Evolutionary conservation across 1,139 yeast species (phyloP).

Genomic region (Pichia inconspicua): DNA sequence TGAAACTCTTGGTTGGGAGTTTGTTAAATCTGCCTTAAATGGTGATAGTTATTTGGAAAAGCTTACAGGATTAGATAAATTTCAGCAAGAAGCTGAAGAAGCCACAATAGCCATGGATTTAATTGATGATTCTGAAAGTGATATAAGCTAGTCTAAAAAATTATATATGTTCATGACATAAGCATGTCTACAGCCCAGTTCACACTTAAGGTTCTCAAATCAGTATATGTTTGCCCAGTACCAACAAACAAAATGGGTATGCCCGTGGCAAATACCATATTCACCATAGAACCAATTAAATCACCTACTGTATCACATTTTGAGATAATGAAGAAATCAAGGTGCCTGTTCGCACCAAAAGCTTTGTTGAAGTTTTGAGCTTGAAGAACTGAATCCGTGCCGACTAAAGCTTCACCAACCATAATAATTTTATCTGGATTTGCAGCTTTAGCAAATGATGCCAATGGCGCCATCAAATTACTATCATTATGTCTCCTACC

Average conservation of each 20-base stretch:
- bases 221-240: constrained; percentile 95
- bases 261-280: constrained; percentile 94
- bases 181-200: constrained; percentile 87
- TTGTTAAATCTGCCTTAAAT: constrained; percentile 61
- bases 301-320: constrained; percentile 98
- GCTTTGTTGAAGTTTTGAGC: constrained; percentile 90
- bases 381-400: constrained; percentile 94
- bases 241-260: constrained; percentile 95
- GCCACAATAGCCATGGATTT: constrained; percentile 42
- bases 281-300: constrained; percentile 92
- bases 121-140: constrained; percentile 31
- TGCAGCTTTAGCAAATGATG: constrained; percentile 92
- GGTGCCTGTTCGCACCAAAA: constrained; percentile 72
- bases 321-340: constrained; percentile 88
- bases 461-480: constrained; percentile 89
- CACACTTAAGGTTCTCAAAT: constrained; percentile 84
- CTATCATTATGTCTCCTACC: constrained; percentile 96
- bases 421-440: constrained; percentile 92
- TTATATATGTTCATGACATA: constrained; percentile 28
- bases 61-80: constrained; percentile 65
- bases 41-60: constrained; percentile 62
- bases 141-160: background rate
- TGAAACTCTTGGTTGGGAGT: constrained; percentile 62
- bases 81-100: constrained; percentile 67
- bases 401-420: constrained; percentile 98